Evolutionary conservation across 108 stramenopile genomes (phyloP), one percentile per base, ranked within the genome.

Genomic region (Cyclotella sp.): DNA sequence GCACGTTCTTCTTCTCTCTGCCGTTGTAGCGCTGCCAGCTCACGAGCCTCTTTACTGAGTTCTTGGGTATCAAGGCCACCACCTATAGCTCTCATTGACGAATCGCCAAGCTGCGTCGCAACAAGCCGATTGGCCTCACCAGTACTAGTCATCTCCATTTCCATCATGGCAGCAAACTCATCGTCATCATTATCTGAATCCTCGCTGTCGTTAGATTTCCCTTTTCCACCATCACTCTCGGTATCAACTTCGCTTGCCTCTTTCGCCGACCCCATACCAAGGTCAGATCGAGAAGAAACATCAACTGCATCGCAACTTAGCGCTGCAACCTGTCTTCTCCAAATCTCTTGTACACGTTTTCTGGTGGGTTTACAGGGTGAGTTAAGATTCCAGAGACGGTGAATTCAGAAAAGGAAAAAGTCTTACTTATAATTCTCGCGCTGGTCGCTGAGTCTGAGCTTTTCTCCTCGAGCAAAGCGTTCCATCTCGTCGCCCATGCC

Each of bases 391-490:
- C 15, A 49, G 47, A 49, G 9, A 49, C 1, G 47, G 47, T 9
- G 9, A 49, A 49, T 49, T 3, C 3, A n/a, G 47, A 49, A n/a
- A 3, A 49, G 6, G 47, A 49, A n/a, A 49, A 34, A 6, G 34
- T 34, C 47, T 16, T 49, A 49, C 47, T 61, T 61, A 39, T 96
- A 96, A 69, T 90, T 89, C 68, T 93, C 79, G 67, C 93, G 89
- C 75, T 96, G 93, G 45, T 96, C 93, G 42, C 90, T 89, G 18
- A 94, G 81, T 39, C 94, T 91, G 64, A 94, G 60, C 63, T 93
- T 96, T 65, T 96, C 95, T 27, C 93, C 92, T 72, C 95, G 87
- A 65, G 95, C 95, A 82, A 94, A 96, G 12, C 91, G 77, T 72
- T 90, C 93, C 52, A 93, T 70, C 9, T 92, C 95, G 72, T 91